Conservation (phyloP, 108 stramenopile genomes). For the Cyclotella distinguenda region DNA sequence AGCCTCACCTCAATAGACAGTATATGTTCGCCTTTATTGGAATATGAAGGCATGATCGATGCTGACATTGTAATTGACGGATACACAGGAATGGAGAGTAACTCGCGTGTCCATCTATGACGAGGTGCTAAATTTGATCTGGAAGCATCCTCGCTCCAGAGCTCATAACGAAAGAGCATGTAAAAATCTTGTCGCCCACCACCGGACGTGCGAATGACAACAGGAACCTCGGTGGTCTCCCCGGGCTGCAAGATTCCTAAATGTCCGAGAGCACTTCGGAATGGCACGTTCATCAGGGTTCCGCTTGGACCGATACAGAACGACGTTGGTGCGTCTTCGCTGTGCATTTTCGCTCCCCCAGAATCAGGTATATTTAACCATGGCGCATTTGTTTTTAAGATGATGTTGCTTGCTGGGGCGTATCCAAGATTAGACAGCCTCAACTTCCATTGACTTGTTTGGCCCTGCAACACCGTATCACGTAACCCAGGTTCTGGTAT, state of each 20-base stretch:
- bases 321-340: conserved; percentile 41
- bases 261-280: conserved; percentile 21
- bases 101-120: conserved; percentile 67
- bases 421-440: conserved; percentile 77
- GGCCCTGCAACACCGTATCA: conserved; percentile 61
- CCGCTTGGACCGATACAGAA: conserved; percentile 80
- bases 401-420: conserved; percentile 64
- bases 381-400: conserved; percentile 80
- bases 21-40: conserved; percentile 59
- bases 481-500: conserved; percentile 17
- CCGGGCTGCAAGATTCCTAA: conserved; percentile 60
- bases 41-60: conserved; percentile 59
- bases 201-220: conserved; percentile 71
- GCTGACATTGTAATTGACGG: conserved; percentile 72
- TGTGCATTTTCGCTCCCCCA: conserved; percentile 13
- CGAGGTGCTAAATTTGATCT: conserved; percentile 12
- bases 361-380: conserved; percentile 62
- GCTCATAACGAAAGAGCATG: conserved; percentile 81
- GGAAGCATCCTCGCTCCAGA: conserved; percentile 22
- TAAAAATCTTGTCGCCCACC: conserved; percentile 72
- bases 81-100: conserved; percentile 73
- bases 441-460: conserved; percentile 74
- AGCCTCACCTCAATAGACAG: conserved; percentile 72
- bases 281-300: conserved; percentile 69
- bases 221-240: conserved; percentile 72